Conservation (phyloP, 805 yeast genomes). For the Alloascoidea africana region DNA sequence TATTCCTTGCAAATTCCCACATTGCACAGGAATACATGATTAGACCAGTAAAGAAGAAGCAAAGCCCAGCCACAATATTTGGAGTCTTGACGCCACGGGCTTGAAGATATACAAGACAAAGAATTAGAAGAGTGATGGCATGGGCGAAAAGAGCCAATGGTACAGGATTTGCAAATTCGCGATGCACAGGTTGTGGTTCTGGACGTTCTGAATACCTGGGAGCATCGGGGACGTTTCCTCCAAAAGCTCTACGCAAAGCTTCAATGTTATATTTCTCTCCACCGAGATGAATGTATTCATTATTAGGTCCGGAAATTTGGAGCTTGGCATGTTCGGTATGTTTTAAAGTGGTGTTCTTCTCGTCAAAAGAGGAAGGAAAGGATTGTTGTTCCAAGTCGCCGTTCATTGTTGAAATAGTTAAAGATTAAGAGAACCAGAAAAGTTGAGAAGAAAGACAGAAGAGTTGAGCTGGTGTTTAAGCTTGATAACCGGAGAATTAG, state of each 20-base stretch:
- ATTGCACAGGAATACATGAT: constrained; percentile 1
- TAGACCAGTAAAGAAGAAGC: neutral
- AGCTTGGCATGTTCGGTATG: neutral
- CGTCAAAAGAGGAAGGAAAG: too few species aligned
- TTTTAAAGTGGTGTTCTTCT: too few species aligned
- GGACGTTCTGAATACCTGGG: too few species aligned
- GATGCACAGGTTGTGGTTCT: too few species aligned
- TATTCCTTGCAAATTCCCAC: constrained; percentile 1
- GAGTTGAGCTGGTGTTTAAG: too few species aligned
- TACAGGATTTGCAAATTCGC: constrained; percentile 1
- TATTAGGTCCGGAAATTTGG: neutral
- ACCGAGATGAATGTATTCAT: neutral
- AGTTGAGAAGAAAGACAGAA: too few species aligned
- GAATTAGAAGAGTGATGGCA: neutral
- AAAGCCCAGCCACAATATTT: neutral
- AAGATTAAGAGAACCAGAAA: too few species aligned
- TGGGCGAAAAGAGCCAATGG: neutral
- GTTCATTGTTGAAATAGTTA: too few species aligned
- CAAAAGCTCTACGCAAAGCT: neutral
- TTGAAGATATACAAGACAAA: neutral
- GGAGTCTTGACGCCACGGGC: neutral
- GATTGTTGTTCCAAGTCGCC: too few species aligned
- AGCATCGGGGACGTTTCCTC: neutral
- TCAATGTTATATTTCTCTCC: neutral
- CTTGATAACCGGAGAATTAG: too few species aligned